A percentile compares a stretch with the other conserved stretches of the same genome.
These are phyloP conservation scores for Boletus coccyginus DNA, from an alignment of 768 basidiomycete species.

Conservation along the genomic window DNA sequence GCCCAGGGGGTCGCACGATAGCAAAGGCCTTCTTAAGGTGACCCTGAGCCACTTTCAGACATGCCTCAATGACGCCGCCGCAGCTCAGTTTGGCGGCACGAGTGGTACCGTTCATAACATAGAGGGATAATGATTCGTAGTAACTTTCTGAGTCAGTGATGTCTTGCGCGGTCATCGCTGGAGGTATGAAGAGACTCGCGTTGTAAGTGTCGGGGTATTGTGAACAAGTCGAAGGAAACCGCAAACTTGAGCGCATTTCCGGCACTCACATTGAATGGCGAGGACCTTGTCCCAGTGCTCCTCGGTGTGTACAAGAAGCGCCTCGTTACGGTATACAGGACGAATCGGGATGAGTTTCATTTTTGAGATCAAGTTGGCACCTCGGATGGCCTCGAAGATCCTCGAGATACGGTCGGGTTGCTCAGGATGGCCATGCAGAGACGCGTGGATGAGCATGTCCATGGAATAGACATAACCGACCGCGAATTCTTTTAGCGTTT, in stretches of 20 bases:
- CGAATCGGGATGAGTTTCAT: slow-evolving; percentile 82
- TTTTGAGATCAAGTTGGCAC: slow-evolving; percentile 53
- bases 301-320: slow-evolving; percentile 84
- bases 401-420: slow-evolving; percentile 71
- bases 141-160: slow-evolving; percentile 73
- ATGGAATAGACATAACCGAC: slow-evolving; percentile 87
- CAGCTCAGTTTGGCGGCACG: slow-evolving; percentile 84
- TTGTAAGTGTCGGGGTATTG: slow-evolving; percentile 12
- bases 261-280: slow-evolving; percentile 70
- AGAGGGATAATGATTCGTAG: slow-evolving; percentile 91
- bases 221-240: slow-evolving; percentile 1
- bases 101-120: slow-evolving; percentile 84
- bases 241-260: background rate
- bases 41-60: slow-evolving; percentile 78
- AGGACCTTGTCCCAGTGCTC: slow-evolving; percentile 92
- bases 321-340: slow-evolving; percentile 72
- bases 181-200: slow-evolving; percentile 9
- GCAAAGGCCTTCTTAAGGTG: slow-evolving; percentile 87
- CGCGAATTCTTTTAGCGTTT: slow-evolving; percentile 20
- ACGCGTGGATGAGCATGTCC: slow-evolving; percentile 84
- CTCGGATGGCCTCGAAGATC: slow-evolving; percentile 68
- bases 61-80: slow-evolving; percentile 92
- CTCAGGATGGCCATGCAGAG: slow-evolving; percentile 70
- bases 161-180: slow-evolving; percentile 75
- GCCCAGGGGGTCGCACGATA: slow-evolving; percentile 95